Conservation (phyloP, 129 eudicot genomes). For the Ambrosia trifida region DNA sequence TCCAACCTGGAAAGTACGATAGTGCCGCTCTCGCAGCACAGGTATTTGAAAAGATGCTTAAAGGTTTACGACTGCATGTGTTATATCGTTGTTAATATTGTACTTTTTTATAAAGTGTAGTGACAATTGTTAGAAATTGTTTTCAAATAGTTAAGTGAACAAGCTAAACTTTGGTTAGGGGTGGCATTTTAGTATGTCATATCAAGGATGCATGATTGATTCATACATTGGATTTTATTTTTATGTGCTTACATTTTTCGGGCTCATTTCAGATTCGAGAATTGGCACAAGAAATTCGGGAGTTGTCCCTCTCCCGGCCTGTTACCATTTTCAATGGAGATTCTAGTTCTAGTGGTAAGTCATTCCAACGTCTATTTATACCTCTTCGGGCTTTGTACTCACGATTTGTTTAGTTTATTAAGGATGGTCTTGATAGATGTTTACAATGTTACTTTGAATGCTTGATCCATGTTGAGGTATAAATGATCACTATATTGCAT, state of each 20-base stretch:
- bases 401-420: background rate
- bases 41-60: conserved; percentile 38
- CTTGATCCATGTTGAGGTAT: background rate
- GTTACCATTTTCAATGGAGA: conserved; percentile 65
- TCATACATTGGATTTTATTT: background rate
- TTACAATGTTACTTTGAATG: conserved; percentile 3
- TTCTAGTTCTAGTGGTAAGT: conserved; percentile 62
- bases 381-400: background rate
- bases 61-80: background rate
- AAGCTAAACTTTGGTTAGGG: background rate
- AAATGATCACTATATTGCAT: conserved; percentile 3
- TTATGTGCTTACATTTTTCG: conserved; percentile 11
- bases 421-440: conserved; percentile 1
- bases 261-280: conserved; percentile 60
- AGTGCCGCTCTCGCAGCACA: conserved; percentile 78
- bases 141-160: background rate
- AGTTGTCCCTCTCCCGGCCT: conserved; percentile 67
- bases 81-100: background rate
- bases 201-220: conserved; percentile 6
- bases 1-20: conserved; percentile 68
- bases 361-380: background rate
- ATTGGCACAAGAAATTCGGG: conserved; percentile 85
- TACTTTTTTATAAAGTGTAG: background rate
- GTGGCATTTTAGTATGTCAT: background rate
- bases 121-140: background rate